Evolutionary conservation across 2,329 filamentous ascomycete species (phyloP).

Genomic region (Thielaviopsis euricoi): DNA sequence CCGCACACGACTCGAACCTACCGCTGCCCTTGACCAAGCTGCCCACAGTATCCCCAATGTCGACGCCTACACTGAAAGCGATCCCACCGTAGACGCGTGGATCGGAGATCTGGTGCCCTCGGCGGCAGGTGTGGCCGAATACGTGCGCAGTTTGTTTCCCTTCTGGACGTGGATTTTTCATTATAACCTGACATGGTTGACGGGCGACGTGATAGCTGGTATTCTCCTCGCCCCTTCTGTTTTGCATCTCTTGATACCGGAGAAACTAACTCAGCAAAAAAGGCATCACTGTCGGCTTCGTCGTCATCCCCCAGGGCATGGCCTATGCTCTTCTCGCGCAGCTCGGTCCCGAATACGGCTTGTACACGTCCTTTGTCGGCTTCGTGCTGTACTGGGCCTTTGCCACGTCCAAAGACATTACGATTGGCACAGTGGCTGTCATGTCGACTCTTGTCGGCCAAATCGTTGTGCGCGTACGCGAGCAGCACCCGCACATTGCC

Average conservation of each 20-base stretch:
- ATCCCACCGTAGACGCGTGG: conserved; percentile 47
- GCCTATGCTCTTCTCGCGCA: conserved; percentile 33
- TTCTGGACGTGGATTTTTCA: conserved; percentile 76
- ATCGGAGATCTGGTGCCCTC: conserved; percentile 47
- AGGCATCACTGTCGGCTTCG: conserved; percentile 31
- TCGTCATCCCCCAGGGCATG: conserved; percentile 39
- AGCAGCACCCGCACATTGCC: conserved; percentile 37
- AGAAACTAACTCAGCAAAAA: too few species aligned
- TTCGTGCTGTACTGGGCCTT: conserved; percentile 95
- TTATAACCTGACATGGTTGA: conserved; percentile 82
- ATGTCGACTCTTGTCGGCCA: conserved; percentile 83
- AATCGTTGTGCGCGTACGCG: conserved; percentile 49
- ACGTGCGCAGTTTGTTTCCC: conserved; percentile 62
- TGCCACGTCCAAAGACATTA: conserved; percentile 96
- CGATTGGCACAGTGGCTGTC: conserved; percentile 87
- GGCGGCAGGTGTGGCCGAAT: conserved; percentile 35
- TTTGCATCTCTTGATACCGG: too few species aligned
- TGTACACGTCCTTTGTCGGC: conserved; percentile 79
- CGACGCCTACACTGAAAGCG: conserved; percentile 12
- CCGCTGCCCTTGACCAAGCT: conserved; percentile 16
- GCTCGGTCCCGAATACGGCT: conserved; percentile 31
- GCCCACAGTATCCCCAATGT: conserved; percentile 11
- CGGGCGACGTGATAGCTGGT: conserved; percentile 74
- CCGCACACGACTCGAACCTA: conserved; percentile 16
- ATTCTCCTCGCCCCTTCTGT: neutral